Evolutionary conservation across 768 basidiomycete genomes (phyloP).

Genomic region (Botryobasidium botryosum): DNA sequence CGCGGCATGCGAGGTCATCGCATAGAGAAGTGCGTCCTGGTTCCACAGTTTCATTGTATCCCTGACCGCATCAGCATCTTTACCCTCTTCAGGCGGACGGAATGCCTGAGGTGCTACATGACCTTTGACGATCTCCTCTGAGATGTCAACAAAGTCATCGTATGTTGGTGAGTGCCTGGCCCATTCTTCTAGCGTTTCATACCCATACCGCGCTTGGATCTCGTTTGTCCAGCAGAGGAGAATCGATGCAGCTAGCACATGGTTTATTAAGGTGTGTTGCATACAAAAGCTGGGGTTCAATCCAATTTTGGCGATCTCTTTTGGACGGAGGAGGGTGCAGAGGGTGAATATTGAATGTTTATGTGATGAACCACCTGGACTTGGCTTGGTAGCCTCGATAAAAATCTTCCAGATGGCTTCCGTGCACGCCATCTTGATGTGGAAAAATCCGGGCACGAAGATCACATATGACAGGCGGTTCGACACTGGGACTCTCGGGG

Average conservation of each 20-base stretch:
- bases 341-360: constrained; percentile 16
- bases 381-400: constrained; percentile 14
- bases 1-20: constrained; percentile 23
- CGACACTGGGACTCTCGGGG: too few species aligned
- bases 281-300: constrained; percentile 22
- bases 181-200: constrained; percentile 12
- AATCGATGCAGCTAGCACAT: constrained; percentile 16
- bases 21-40: constrained; percentile 25
- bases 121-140: constrained; percentile 14
- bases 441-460: constrained; percentile 18
- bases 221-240: constrained; percentile 20
- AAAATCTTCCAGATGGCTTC: constrained; percentile 17
- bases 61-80: constrained; percentile 11
- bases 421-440: constrained; percentile 20
- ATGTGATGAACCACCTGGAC: too few species aligned
- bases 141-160: constrained; percentile 16
- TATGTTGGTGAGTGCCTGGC: too few species aligned
- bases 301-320: constrained; percentile 20
- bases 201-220: constrained; percentile 9
- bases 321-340: constrained; percentile 16
- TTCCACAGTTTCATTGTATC: constrained; percentile 19
- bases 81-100: not conserved
- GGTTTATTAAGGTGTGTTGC: constrained; percentile 23
- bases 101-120: constrained; percentile 13
- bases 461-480: too few species aligned